These are phyloP conservation scores for Penicillium vulpinum DNA, from an alignment of 2,329 filamentous ascomycete species.

Conservation along the genomic window DNA sequence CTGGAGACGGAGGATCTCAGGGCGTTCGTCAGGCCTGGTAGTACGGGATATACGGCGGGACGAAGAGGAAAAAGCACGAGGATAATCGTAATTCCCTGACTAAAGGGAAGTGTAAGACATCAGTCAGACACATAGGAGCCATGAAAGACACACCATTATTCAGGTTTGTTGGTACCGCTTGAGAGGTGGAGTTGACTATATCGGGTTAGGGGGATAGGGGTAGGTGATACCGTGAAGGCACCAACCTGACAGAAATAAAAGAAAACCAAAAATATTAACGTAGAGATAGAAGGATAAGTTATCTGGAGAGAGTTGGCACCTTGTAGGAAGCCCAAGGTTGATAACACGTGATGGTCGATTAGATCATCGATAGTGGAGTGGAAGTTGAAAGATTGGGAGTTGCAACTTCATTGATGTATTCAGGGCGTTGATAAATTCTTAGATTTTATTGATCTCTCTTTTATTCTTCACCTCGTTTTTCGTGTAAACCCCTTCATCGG, in stretches of 20 bases:
- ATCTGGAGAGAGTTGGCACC: not conserved
- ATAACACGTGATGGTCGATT: slow-evolving; percentile 25
- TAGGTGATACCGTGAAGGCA: not conserved
- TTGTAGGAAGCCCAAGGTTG: not conserved
- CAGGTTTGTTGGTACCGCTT: slow-evolving; percentile 4
- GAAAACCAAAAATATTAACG: not conserved
- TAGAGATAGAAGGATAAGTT: not conserved
- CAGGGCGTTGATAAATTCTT: not conserved
- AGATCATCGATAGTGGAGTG: slow-evolving; percentile 21
- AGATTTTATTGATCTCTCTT: not conserved
- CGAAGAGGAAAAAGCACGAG: slow-evolving; percentile 43
- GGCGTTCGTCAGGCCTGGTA: slow-evolving; percentile 23
- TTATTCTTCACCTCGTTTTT: not conserved
- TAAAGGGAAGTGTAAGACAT: slow-evolving; percentile 22
- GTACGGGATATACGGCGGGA: slow-evolving; percentile 27
- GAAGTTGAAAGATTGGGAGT: not conserved
- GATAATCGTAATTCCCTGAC: slow-evolving; percentile 47
- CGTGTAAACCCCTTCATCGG: not conserved
- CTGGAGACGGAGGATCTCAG: slow-evolving; percentile 32
- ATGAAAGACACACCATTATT: slow-evolving; percentile 26
- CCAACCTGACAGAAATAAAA: not conserved
- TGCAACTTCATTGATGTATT: not conserved
- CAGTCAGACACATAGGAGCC: slow-evolving; percentile 7
- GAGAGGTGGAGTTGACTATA: not conserved
- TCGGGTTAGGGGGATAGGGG: slow-evolving; percentile 1